These are phyloP conservation scores for Glycine soja DNA, from an alignment of 306 rosid genomes.

Conservation along the genomic window DNA sequence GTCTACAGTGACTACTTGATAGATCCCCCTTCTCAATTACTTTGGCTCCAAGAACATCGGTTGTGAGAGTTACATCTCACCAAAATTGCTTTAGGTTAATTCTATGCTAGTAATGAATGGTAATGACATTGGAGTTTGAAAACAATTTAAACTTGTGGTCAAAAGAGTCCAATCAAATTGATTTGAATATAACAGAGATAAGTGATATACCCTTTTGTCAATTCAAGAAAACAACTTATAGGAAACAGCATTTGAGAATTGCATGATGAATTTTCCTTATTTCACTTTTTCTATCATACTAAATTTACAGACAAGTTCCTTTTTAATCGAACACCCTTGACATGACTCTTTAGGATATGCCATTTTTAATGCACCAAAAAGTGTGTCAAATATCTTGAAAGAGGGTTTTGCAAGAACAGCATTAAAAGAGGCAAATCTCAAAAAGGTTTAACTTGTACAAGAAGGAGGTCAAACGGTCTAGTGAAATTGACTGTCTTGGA, in stretches of 20 bases:
- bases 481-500: constrained; percentile 53
- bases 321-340: not conserved
- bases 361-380: constrained; percentile 27
- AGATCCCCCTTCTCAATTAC: constrained; percentile 31
- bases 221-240: constrained; percentile 3
- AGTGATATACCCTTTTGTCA: not conserved
- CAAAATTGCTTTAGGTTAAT: constrained; percentile 17
- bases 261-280: not conserved
- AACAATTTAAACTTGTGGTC: constrained; percentile 1
- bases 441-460: not conserved
- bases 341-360: not conserved
- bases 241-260: constrained; percentile 8
- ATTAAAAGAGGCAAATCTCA: not conserved
- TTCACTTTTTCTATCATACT: not conserved
- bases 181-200: not conserved
- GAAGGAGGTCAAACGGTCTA: no score
- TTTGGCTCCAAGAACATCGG: constrained; percentile 50
- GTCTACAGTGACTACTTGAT: constrained; percentile 38
- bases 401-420: constrained; percentile 1
- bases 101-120: not conserved
- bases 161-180: not conserved
- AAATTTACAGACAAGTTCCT: not conserved
- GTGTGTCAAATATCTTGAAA: constrained; percentile 34
- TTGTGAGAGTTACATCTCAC: constrained; percentile 51
- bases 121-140: not conserved